Evolutionary conservation across 2,329 filamentous ascomycete species (phyloP).

Genomic region (Nothopassalora personata): DNA sequence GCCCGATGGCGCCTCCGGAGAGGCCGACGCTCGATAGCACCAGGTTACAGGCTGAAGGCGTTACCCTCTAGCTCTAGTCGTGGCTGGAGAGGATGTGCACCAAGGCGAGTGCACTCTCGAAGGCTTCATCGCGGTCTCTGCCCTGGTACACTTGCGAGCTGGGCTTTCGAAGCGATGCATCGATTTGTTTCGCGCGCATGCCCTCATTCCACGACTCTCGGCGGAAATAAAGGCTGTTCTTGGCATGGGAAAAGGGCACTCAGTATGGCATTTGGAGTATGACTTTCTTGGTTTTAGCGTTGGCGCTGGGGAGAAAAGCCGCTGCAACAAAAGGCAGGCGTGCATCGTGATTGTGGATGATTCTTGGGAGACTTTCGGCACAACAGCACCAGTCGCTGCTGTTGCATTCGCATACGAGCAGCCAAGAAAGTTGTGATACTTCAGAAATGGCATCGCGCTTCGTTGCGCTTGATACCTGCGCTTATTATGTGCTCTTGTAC

Average conservation of each 20-base stretch:
- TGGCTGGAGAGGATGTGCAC: too few species aligned
- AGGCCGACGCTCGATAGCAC: neutral
- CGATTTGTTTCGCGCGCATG: too few species aligned
- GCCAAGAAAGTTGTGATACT: neutral
- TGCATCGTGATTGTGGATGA: neutral
- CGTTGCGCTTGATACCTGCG: neutral
- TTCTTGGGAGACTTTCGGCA: neutral
- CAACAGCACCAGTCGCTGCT: neutral
- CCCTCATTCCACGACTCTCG: neutral
- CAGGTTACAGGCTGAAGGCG: neutral
- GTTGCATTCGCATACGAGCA: neutral
- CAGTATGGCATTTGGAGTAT: neutral
- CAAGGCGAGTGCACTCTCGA: too few species aligned
- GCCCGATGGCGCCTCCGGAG: neutral
- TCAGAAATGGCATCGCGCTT: neutral
- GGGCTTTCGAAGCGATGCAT: too few species aligned
- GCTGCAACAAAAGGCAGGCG: neutral
- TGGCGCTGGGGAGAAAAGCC: conserved; percentile 20
- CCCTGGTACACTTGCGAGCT: too few species aligned
- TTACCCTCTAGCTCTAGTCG: too few species aligned
- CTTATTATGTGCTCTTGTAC: neutral
- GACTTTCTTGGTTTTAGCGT: conserved; percentile 16
- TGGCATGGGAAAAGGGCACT: neutral
- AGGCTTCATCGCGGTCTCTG: too few species aligned
- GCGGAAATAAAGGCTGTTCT: neutral